Conservation (phyloP, 306 rosid species). For the Pachyrhizus erosus region DNA sequence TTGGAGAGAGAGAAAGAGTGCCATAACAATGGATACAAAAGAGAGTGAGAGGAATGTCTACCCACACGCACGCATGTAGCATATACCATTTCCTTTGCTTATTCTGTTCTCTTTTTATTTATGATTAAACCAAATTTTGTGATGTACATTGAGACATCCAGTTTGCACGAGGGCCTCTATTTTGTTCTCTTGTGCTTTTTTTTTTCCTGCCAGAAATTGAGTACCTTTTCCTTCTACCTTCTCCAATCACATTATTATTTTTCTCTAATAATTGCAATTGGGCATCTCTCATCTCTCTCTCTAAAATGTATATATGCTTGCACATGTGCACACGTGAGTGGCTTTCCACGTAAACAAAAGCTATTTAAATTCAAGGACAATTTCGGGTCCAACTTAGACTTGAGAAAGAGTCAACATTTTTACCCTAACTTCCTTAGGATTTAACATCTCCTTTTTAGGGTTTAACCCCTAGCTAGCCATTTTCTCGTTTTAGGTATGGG, state of each 20-base stretch:
- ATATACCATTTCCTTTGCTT: slow-evolving; percentile 45
- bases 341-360: slow-evolving; percentile 22
- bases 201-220: slow-evolving; percentile 47
- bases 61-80: slow-evolving; percentile 65
- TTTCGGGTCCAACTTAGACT: slow-evolving; percentile 25
- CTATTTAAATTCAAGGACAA: slow-evolving; percentile 18
- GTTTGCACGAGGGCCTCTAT: slow-evolving; percentile 95
- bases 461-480: not conserved
- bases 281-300: slow-evolving; percentile 5
- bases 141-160: slow-evolving; percentile 66
- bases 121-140: slow-evolving; percentile 48
- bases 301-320: slow-evolving; percentile 9
- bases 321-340: slow-evolving; percentile 55
- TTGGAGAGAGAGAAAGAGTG: slow-evolving; percentile 26
- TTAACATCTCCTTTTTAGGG: not conserved
- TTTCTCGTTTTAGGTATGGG: not conserved
- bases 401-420: slow-evolving; percentile 31
- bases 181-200: slow-evolving; percentile 69
- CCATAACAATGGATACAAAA: slow-evolving; percentile 34
- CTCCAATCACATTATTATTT: slow-evolving; percentile 35
- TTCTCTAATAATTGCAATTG: slow-evolving; percentile 44
- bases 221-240: slow-evolving; percentile 17
- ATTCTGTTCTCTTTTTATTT: slow-evolving; percentile 4
- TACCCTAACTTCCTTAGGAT: not conserved
- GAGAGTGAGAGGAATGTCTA: slow-evolving; percentile 55